Evolutionary conservation across 371 early-diverging fungal species (phyloP), one percentile per base, ranked within the genome.

Genomic region (Smittium culicis): DNA sequence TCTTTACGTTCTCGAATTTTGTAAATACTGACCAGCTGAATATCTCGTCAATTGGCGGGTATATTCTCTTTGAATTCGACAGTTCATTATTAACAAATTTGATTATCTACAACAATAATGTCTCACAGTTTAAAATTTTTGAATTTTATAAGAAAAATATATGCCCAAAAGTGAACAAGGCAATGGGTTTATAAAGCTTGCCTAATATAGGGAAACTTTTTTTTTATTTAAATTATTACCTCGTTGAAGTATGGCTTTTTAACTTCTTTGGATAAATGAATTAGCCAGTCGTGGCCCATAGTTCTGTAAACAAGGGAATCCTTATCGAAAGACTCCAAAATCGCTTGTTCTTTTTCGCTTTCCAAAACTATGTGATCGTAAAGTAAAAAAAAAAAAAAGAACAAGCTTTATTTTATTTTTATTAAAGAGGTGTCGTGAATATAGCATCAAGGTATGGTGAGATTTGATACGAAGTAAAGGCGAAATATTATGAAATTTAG

Each of bases 11-110:
- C 2, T 75, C 73, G 14, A 84, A 78, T 3, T 84, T 85, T 5
- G 88, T 84, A 61, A 75, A 86, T 28, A 82, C 77, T 25, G 88
- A 88, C 90, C 90, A 89, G 71, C 86, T 85, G 74, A 91, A 94
- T 33, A 92, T 83, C 54, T 91, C 83, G 1, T 70, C 64, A 78
- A 84, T 80, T 54, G 87, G 85, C 5, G 96, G 96, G 69, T 83
- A 94, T 32, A 94, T 77, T 16, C 72, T 73, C 33, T 83, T 77
- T 64, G 77, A 78, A 1, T 68, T 70, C 0, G 68, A 76, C 34
- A 73, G 67, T 70, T 93, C 86, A 2, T 61, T 61, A 45, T 78
- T 73, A 58, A 94, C 76, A 56, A 83, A 87, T 71, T 71, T 66
- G 66, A 92, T 93, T 60, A 90, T 73, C 86, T 89, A 59, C 31